Percentiles rank a stretch among this genome's conserved stretches.
Conservation (phyloP, 2,329 filamentous ascomycete genomes). For the Mycosphaerella arachidis region DNA sequence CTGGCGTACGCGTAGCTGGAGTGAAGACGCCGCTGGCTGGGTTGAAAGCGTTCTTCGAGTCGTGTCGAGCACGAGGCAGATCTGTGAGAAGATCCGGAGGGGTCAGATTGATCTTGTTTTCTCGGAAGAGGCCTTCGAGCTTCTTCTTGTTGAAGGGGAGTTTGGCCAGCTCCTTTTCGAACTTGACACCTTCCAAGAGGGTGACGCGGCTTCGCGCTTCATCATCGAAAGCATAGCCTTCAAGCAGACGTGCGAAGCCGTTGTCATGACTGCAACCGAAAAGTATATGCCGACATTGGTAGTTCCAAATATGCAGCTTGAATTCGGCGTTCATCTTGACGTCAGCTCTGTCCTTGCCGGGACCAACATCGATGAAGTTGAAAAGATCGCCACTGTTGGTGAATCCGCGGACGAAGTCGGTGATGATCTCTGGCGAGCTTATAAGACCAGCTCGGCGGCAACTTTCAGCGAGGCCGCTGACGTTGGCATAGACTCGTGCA, state of each 20-base stretch:
- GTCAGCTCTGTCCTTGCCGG: constrained; percentile 55
- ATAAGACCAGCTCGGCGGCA: constrained; percentile 39
- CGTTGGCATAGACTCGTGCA: constrained; percentile 43
- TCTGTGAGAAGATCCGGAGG: constrained; percentile 24
- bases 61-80: constrained; percentile 21
- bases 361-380: constrained; percentile 58
- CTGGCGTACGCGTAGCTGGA: constrained; percentile 17
- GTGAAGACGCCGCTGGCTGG: constrained; percentile 29
- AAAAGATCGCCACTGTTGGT: constrained; percentile 54
- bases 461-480: constrained; percentile 29
- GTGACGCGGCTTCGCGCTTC: constrained; percentile 38
- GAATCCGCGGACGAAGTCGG: constrained; percentile 54
- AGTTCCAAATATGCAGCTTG: constrained; percentile 52
- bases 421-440: constrained; percentile 36
- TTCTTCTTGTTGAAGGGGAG: constrained; percentile 50
- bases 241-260: constrained; percentile 50
- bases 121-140: constrained; percentile 52
- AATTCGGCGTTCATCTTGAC: constrained; percentile 57
- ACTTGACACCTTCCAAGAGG: constrained; percentile 53
- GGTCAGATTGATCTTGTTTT: constrained; percentile 41
- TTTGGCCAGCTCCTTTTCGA: constrained; percentile 48
- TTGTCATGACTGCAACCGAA: constrained; percentile 57
- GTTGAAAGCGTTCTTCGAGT: constrained; percentile 29
- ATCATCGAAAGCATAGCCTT: constrained; percentile 46
- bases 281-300: constrained; percentile 57